Evolutionary conservation across 2,329 filamentous ascomycete species (phyloP).

Genomic region (Ceratocystiopsis minuta): DNA sequence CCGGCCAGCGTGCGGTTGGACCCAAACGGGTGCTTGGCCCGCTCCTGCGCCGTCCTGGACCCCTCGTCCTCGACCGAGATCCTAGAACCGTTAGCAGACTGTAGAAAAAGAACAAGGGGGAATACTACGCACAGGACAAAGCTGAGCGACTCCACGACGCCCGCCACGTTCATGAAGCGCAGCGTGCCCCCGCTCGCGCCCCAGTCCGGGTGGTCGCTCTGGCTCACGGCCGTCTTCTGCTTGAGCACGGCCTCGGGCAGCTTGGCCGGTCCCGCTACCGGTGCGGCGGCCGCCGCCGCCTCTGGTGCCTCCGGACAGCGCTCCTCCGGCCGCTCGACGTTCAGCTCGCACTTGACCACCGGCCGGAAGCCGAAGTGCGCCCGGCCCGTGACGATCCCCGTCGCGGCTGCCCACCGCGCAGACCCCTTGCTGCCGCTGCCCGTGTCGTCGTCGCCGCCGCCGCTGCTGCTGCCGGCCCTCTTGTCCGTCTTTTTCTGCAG

Average conservation of each 20-base stretch:
- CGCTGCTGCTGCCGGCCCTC: neutral
- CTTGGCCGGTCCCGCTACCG: constrained; percentile 5
- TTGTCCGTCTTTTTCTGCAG: constrained; percentile 7
- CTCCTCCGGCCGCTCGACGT: constrained; percentile 46
- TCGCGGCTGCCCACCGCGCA: constrained; percentile 11
- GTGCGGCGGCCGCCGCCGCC: too few relatives aligned
- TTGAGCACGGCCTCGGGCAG: constrained; percentile 22
- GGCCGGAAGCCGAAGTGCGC: constrained; percentile 41
- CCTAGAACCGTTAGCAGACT: constrained; percentile 16
- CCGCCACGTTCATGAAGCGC: constrained; percentile 36
- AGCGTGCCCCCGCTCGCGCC: constrained; percentile 31
- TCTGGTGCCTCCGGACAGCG: constrained; percentile 10
- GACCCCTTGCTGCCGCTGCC: neutral
- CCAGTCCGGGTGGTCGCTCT: constrained; percentile 41
- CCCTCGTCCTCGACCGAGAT: constrained; percentile 36
- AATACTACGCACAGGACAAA: constrained; percentile 46
- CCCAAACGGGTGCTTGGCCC: constrained; percentile 4
- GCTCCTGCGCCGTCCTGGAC: constrained; percentile 19
- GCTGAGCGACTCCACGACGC: constrained; percentile 50
- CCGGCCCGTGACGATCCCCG: constrained; percentile 13
- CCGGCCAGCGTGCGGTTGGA: constrained; percentile 20
- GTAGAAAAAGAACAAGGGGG: constrained; percentile 1
- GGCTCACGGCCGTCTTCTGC: constrained; percentile 30
- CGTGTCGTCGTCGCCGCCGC: too few relatives aligned
- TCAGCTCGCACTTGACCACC: constrained; percentile 62